These are phyloP conservation scores for Neostapfia colusana DNA, from an alignment of 176 grass and related monocot species.

Conservation along the genomic window DNA sequence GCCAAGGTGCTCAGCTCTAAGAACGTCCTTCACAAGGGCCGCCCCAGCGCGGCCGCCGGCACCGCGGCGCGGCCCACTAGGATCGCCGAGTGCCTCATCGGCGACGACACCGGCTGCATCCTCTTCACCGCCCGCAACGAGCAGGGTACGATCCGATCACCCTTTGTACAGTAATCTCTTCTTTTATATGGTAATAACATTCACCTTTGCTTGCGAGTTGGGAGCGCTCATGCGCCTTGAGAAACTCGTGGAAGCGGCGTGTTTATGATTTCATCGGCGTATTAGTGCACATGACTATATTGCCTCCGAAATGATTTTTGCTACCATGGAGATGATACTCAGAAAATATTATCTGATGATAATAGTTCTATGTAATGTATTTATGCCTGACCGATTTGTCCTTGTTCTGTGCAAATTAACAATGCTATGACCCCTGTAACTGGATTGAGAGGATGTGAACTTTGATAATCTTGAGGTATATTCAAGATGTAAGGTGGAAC, in stretches of 20 bases:
- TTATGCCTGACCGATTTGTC: background rate
- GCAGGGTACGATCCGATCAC: conserved; percentile 57
- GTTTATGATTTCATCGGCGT: background rate
- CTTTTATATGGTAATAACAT: background rate
- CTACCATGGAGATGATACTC: background rate
- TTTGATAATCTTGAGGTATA: background rate
- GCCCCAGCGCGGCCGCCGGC: conserved; percentile 31
- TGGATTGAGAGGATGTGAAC: background rate
- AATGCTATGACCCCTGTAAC: background rate
- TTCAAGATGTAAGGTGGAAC: background rate
- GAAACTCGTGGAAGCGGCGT: background rate
- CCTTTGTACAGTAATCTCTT: background rate
- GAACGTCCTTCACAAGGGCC: conserved; percentile 66
- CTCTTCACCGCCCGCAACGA: conserved; percentile 81
- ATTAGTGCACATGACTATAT: background rate
- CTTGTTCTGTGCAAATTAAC: background rate
- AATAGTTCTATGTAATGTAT: background rate
- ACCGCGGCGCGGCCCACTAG: conserved; percentile 42
- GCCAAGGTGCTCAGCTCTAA: conserved; percentile 70
- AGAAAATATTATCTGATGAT: background rate
- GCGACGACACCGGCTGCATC: conserved; percentile 79
- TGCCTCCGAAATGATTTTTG: background rate
- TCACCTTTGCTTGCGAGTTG: background rate
- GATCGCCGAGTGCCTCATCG: conserved; percentile 82
- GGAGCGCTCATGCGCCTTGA: background rate